Percentiles rank a stretch among this genome's conserved stretches.
Conservation (phyloP, 73 alveolate species). For the Durusdinium trenchii region DNA sequence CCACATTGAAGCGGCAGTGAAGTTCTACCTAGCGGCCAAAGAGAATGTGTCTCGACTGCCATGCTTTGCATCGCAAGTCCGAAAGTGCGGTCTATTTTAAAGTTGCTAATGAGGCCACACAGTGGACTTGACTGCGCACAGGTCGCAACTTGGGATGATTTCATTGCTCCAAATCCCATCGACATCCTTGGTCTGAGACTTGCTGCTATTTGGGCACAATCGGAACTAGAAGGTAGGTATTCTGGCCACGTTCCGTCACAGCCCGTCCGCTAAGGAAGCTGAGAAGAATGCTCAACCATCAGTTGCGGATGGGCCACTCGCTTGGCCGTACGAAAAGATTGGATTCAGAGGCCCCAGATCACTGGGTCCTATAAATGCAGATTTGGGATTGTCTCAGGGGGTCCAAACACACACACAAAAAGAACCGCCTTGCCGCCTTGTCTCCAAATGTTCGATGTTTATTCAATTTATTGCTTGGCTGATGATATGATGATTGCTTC, state of each 20-base stretch:
- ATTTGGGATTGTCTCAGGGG: too few relatives aligned
- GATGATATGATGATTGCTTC: too few relatives aligned
- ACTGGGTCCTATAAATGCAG: too few relatives aligned
- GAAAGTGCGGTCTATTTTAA: neutral
- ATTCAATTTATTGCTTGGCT: too few relatives aligned
- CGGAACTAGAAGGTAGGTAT: neutral
- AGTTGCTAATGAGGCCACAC: neutral
- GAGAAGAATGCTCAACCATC: constrained; percentile 67
- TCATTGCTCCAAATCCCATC: constrained; percentile 73
- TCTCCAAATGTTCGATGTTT: too few relatives aligned
- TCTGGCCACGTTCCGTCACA: neutral
- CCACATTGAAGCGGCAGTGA: constrained; percentile 79
- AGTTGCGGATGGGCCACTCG: constrained; percentile 36
- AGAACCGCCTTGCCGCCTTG: too few relatives aligned
- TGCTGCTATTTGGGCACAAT: neutral
- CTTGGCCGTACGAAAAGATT: too few relatives aligned
- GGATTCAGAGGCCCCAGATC: too few relatives aligned
- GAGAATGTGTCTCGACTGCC: neutral
- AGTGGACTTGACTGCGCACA: neutral
- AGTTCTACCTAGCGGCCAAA: constrained; percentile 80
- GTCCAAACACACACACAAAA: too few relatives aligned
- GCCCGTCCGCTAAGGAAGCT: neutral
- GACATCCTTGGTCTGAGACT: constrained; percentile 47
- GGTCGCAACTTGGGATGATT: constrained; percentile 82
- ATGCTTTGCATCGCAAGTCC: neutral